Evolutionary conservation across 331 rosid genomes (phyloP), one percentile per base, ranked within the genome.

Genomic region (Malus hybrid): DNA sequence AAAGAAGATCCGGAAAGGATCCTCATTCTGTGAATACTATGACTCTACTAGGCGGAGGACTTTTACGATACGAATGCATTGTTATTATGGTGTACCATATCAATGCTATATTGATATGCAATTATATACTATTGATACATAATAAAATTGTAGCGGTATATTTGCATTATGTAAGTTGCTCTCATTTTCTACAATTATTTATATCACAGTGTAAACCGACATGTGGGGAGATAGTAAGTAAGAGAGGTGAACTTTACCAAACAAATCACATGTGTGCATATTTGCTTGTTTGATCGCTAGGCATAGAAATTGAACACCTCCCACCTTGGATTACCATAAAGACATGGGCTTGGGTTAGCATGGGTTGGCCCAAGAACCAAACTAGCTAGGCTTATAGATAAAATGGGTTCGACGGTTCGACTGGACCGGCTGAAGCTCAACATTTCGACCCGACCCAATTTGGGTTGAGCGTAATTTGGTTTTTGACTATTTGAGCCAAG

Each of bases 21-120:
- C 44, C 44, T 36, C 44, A 36, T 36, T 36, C 9, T 0, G 11
- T 36, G 44, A 36, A 36, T 36, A 36, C 44, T 36, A 48, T 48
- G 54, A 14, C 19, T 14, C 2, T 48, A 48, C 3, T 5, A 46
- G 18, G 19, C 2, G 3, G 19, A 48, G 0, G 3, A 48, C 0
- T 48, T 48, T 48, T 15, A 48, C 14, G 7, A 15, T 48, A 48
- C 19, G 3, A 0, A 4, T 14, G 19, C 54, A 48, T 2, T 48
- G 3, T 48, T 2, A 48, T 4, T 46, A 1, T 13, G 19, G 3
- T 1, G 3, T 4, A 5, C 4, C 7, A 0, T 48, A 1, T 13
- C 7, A 48, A 14, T 48, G 3, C 19, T 48, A 48, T 15, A 48
- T 13, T 48, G 1, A 48, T 14, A 5, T 0, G 44, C 4, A 36